A percentile compares a stretch with the other conserved stretches of the same genome.
phyloP scores from a whole-genome alignment of 176 grass and related monocot species.

The Oryza longistaminata region DNA sequence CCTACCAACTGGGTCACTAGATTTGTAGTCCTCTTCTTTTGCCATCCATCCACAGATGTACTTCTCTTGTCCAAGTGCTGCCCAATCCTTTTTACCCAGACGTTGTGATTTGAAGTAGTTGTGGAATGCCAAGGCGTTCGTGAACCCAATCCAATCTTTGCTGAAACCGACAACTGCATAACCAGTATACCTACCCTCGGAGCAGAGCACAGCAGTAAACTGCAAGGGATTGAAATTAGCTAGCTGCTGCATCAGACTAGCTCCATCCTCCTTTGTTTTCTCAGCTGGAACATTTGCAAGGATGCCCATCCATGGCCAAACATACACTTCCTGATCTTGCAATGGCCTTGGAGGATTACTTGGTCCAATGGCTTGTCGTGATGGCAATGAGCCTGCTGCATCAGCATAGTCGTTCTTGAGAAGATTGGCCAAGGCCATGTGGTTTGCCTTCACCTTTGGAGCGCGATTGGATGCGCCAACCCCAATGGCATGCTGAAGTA shows the following conservation, averaged over 20 bases:
- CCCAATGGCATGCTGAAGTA: conserved; percentile 58
- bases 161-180: conserved; percentile 43
- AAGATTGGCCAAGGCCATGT: conserved; percentile 50
- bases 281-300: conserved; percentile 44
- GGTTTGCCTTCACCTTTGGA: conserved; percentile 54
- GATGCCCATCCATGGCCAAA: conserved; percentile 66
- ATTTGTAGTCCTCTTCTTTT: conserved; percentile 47
- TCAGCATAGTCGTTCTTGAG: conserved; percentile 43
- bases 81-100: conserved; percentile 54
- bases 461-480: conserved; percentile 53
- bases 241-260: conserved; percentile 31
- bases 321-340: conserved; percentile 41
- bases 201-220: conserved; percentile 6
- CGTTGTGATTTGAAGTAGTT: conserved; percentile 37
- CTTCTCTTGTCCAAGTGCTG: neutral
- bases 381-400: conserved; percentile 5
- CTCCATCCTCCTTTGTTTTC: conserved; percentile 9
- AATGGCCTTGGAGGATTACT: conserved; percentile 29
- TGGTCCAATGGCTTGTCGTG: neutral
- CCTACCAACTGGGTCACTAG: conserved; percentile 36
- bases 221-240: conserved; percentile 39
- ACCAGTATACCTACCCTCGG: conserved; percentile 20
- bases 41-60: conserved; percentile 49
- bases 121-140: conserved; percentile 58
- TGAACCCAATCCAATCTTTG: conserved; percentile 67